A percentile compares a stretch with the other conserved stretches of the same genome.
Evolutionary conservation across 2,329 filamentous ascomycete species (phyloP).

Genomic region (Colletotrichum eremochloae): DNA sequence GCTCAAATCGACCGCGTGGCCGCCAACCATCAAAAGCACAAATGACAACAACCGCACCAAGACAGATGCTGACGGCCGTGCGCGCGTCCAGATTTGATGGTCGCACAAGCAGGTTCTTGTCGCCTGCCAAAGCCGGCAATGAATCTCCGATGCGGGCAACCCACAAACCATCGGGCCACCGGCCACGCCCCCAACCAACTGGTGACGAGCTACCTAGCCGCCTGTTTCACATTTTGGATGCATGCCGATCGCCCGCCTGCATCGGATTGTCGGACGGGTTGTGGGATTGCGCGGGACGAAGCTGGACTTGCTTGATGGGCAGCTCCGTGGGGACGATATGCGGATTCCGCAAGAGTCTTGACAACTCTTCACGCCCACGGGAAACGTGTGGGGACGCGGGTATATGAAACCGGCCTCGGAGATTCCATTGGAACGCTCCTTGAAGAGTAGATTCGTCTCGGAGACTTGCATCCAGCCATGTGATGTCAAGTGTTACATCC

Average conservation of each 20-base stretch:
- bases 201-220: not conserved
- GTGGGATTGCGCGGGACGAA: not conserved
- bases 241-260: not conserved
- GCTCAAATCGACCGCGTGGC: not conserved
- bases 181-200: not conserved
- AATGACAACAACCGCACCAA: slow-evolving; percentile 3
- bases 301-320: not conserved
- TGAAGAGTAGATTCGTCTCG: not conserved
- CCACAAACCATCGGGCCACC: not conserved
- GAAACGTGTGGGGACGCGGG: not conserved
- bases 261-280: not conserved
- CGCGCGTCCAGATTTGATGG: not conserved
- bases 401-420: not conserved
- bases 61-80: not conserved
- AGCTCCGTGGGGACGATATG: not conserved
- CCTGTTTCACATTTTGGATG: not conserved
- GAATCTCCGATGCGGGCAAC: slow-evolving; percentile 27
- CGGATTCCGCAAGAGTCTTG: not conserved
- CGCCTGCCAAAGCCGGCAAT: slow-evolving; percentile 37
- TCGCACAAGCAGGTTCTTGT: slow-evolving; percentile 1
- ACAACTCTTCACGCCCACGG: not conserved
- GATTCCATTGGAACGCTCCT: not conserved
- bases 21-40: slow-evolving; percentile 17
- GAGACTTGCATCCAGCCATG: slow-evolving; percentile 1
- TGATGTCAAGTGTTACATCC: slow-evolving; percentile 19